Percentiles rank a stretch among this genome's conserved stretches.
These are phyloP conservation scores for Candida krabiensis DNA, from an alignment of 805 yeast species.

Conservation along the genomic window DNA sequence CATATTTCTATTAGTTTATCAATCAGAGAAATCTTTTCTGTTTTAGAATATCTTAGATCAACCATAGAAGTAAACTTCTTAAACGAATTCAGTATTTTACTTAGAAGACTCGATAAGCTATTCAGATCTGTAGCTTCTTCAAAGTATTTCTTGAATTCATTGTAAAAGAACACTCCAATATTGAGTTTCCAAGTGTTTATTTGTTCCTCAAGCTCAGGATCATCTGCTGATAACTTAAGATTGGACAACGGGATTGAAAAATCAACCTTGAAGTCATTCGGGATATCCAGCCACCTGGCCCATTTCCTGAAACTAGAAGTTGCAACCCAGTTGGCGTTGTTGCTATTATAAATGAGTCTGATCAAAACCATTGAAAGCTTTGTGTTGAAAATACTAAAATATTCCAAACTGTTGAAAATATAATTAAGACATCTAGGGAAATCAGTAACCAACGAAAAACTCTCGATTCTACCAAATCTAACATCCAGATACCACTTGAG, in stretches of 20 bases:
- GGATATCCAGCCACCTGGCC: slow-evolving; percentile 28
- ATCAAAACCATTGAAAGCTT: slow-evolving; percentile 23
- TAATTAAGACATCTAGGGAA: slow-evolving; percentile 29
- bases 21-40: slow-evolving; percentile 12
- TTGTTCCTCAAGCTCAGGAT: slow-evolving; percentile 6
- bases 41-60: slow-evolving; percentile 12
- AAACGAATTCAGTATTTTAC: slow-evolving; percentile 25
- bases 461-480: slow-evolving; percentile 18
- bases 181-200: slow-evolving; percentile 23
- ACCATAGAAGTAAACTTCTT: slow-evolving; percentile 32
- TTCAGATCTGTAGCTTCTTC: slow-evolving; percentile 11
- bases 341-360: slow-evolving; percentile 22
- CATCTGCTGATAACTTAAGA: slow-evolving; percentile 13
- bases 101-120: slow-evolving; percentile 18
- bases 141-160: slow-evolving; percentile 9
- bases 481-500: slow-evolving; percentile 24
- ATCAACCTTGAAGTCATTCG: slow-evolving; percentile 16
- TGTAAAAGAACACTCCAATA: slow-evolving; percentile 18
- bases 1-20: slow-evolving; percentile 19
- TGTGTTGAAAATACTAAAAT: slow-evolving; percentile 20
- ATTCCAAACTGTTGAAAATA: slow-evolving; percentile 30
- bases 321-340: slow-evolving; percentile 27
- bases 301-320: slow-evolving; percentile 28
- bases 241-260: slow-evolving; percentile 20
- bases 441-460: slow-evolving; percentile 12